Base-by-base conservation (phyloP, 345 rosid genomes). In the Bruguiera gymnorhiza region DNA sequence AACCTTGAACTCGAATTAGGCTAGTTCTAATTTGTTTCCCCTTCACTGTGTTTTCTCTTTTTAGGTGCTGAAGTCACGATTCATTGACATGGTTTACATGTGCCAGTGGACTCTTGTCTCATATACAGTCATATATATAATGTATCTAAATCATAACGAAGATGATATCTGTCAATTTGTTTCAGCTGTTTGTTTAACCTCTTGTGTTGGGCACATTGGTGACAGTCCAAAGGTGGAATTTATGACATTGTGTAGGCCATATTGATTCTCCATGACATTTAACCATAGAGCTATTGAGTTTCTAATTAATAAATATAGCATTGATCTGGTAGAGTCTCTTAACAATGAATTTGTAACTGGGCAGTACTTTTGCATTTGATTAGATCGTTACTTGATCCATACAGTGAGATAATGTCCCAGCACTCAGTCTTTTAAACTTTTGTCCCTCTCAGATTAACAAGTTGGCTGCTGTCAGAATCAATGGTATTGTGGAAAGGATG, bases 401-500 rank as follows among this genome's bases (percentile, higher is more conserved):
- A 37, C 19, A 43, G 6, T 48, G 51, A 50, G 16, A 21, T 60
- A 58, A 13, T 60, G 64, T 60, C 64, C 37, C 34, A 16, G 20
- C 23, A 59, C 68, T 69, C 63, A 60, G 8, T 66, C 3, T 67
- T 67, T 58, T 46, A 58, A 65, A 20, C 55, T 39, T 62, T 67
- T 69, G 50, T 57, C 70, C 34, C 60, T 53, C 34, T 15, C 60
- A 77, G 80, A 77, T 77, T 43, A 77, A 59, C 43, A 77, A 77
- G 63, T 56, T 72, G 65, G 80, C 80, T 63, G 80, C 80, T 52
- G 76, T 77, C 70, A 72, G 80, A 73, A 67, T 77, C 66, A 77
- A 72, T 30, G 73, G 80, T 58, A 77, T 77, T 73, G 62, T 77
- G 39, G 80, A 77, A 73, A 77, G 73, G 66, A 36, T 77, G 37